Percentiles rank a stretch among this genome's conserved stretches.
Evolutionary conservation across 345 rosid genomes (phyloP).

Genomic region (Carallia brachiata): DNA sequence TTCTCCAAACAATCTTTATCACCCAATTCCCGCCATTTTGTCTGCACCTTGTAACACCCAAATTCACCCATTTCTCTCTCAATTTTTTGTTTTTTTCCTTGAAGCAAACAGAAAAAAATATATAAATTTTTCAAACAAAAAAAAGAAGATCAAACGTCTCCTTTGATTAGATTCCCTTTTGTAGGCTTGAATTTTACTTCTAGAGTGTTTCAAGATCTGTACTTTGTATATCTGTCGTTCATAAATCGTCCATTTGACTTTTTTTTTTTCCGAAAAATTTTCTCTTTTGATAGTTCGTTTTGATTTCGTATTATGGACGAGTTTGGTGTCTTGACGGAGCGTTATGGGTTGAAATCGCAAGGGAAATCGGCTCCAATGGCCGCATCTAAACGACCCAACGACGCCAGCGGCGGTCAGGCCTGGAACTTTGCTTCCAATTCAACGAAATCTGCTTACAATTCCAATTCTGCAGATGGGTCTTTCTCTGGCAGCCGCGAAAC

Average conservation of each 20-base stretch:
- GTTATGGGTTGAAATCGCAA: conserved; percentile 75
- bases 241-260: neutral
- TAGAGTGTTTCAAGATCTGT: neutral
- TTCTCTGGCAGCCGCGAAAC: conserved; percentile 24
- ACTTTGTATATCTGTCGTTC: neutral
- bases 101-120: neutral
- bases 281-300: neutral
- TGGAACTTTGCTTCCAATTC: conserved; percentile 24
- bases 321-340: conserved; percentile 79
- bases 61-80: neutral
- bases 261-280: too few species aligned
- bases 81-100: neutral
- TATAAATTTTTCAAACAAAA: neutral
- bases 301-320: conserved; percentile 50
- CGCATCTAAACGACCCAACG: conserved; percentile 45
- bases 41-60: conserved; percentile 4
- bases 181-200: neutral
- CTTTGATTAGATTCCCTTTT: neutral
- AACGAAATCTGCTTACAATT: conserved; percentile 29
- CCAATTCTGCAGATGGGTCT: conserved; percentile 35
- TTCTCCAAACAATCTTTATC: conserved; percentile 12
- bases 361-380: conserved; percentile 92
- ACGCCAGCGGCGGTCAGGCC: conserved; percentile 17
- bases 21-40: conserved; percentile 22
- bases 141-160: neutral